phyloP scores from a whole-genome alignment of 768 basidiomycete species.

The Suillus decipiens region DNA sequence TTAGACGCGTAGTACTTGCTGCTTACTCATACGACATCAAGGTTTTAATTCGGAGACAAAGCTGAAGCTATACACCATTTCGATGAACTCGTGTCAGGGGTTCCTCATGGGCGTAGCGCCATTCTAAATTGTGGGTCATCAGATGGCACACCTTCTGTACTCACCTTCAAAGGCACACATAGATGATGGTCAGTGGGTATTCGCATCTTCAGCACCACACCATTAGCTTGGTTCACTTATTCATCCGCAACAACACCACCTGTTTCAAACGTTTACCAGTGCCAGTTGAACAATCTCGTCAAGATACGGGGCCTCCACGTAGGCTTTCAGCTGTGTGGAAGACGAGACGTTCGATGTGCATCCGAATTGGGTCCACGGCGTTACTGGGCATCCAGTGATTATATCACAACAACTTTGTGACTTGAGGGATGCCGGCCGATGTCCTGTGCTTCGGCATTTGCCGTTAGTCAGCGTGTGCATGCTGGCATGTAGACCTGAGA shows the following conservation, averaged over 20 bases:
- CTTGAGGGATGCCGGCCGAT: no score
- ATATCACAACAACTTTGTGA: no score
- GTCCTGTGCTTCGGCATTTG: no score
- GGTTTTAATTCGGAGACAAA: slow-evolving; percentile 85
- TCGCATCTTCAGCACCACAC: slow-evolving; percentile 92
- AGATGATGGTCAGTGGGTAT: slow-evolving; percentile 97
- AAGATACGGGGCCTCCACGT: slow-evolving; percentile 92
- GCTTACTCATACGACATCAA: not conserved
- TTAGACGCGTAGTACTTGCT: slow-evolving; percentile 37
- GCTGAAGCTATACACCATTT: slow-evolving; percentile 90
- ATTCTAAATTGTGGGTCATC: slow-evolving; percentile 93
- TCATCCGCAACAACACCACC: slow-evolving; percentile 55
- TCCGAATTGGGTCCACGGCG: slow-evolving; percentile 96
- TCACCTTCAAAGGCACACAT: slow-evolving; percentile 89
- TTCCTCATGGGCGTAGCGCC: slow-evolving; percentile 98
- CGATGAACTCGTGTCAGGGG: slow-evolving; percentile 83
- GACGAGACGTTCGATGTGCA: slow-evolving; percentile 93
- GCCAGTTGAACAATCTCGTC: slow-evolving; percentile 96
- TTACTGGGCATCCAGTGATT: slow-evolving; percentile 75
- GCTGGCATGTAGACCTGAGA: no score
- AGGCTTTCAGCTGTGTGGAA: slow-evolving; percentile 82
- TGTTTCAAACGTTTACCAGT: slow-evolving; percentile 87
- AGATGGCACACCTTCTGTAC: slow-evolving; percentile 93
- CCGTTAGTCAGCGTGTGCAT: no score
- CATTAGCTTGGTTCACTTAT: slow-evolving; percentile 85